These are phyloP conservation scores for Phytophthora citrophthora DNA, from an alignment of 352 stramenopile species.

Conservation along the genomic window DNA sequence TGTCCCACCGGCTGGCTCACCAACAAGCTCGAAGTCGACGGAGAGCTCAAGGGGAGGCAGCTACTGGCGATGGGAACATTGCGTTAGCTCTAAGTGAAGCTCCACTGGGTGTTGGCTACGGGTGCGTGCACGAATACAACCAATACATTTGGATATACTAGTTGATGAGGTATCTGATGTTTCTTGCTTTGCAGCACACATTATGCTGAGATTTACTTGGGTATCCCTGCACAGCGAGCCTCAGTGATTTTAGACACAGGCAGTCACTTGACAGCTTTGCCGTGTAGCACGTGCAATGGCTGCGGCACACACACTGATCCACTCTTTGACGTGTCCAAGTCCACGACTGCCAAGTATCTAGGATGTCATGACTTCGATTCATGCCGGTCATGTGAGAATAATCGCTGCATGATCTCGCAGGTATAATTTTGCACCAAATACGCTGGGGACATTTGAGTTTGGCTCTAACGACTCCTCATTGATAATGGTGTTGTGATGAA, in stretches of 20 bases:
- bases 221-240: constrained; percentile 77
- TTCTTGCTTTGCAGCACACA: constrained; percentile 61
- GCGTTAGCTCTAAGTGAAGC: constrained; percentile 56
- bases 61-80: constrained; percentile 18
- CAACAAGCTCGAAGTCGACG: constrained; percentile 61
- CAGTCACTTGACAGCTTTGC: constrained; percentile 81
- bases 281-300: constrained; percentile 67
- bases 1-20: constrained; percentile 25
- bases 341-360: constrained; percentile 74
- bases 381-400: constrained; percentile 61
- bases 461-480: neutral
- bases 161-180: constrained; percentile 1
- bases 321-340: constrained; percentile 79
- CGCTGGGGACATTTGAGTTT: neutral
- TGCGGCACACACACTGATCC: constrained; percentile 81
- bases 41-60: constrained; percentile 31
- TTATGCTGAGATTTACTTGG: constrained; percentile 85
- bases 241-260: constrained; percentile 88
- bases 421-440: constrained; percentile 23
- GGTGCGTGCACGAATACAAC: constrained; percentile 38
- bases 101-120: constrained; percentile 70
- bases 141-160: neutral
- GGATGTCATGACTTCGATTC: constrained; percentile 58
- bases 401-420: constrained; percentile 81
- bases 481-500: neutral